A percentile compares a stretch with the other conserved stretches of the same genome.
These are phyloP conservation scores for Collariella sp. DNA, from an alignment of 495 filamentous ascomycete genomes.

Conservation along the genomic window DNA sequence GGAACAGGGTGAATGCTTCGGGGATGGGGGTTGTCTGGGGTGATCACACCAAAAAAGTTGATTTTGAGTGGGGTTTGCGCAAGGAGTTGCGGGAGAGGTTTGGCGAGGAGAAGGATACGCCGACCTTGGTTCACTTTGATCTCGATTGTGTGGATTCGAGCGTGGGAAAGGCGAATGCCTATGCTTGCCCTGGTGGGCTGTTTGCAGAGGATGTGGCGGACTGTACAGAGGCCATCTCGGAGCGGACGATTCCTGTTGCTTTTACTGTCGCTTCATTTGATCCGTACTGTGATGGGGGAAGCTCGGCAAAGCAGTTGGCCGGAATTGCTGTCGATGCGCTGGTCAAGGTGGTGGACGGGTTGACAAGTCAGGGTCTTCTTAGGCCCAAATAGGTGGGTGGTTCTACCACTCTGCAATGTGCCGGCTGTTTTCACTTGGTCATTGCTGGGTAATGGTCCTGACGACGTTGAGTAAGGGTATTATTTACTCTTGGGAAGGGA, in stretches of 20 bases:
- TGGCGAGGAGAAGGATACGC: background rate
- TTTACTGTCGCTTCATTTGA: no score
- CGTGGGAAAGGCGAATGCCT: slow-evolving; percentile 9
- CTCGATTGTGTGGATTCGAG: slow-evolving; percentile 5
- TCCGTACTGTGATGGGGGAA: no score
- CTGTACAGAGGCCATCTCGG: slow-evolving; percentile 6
- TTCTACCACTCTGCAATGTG: no score
- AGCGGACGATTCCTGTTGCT: background rate
- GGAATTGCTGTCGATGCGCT: no score
- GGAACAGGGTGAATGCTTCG: background rate
- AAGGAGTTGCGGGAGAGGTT: slow-evolving; percentile 1
- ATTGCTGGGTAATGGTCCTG: no score
- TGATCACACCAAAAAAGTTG: background rate
- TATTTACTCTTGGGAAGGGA: no score
- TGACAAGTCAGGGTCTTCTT: no score
- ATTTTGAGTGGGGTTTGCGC: background rate
- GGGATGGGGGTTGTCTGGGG: slow-evolving; percentile 12
- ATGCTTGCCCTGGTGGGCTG: slow-evolving; percentile 6
- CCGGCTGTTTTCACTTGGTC: no score
- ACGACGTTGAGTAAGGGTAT: no score
- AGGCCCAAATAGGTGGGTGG: no score
- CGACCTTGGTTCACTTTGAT: slow-evolving; percentile 7
- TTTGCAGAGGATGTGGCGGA: background rate
- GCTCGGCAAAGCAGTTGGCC: no score
- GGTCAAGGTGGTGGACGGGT: no score